Conservation (phyloP, 192 early-diverging fungal genomes). For the Chytriomyces confervae region DNA sequence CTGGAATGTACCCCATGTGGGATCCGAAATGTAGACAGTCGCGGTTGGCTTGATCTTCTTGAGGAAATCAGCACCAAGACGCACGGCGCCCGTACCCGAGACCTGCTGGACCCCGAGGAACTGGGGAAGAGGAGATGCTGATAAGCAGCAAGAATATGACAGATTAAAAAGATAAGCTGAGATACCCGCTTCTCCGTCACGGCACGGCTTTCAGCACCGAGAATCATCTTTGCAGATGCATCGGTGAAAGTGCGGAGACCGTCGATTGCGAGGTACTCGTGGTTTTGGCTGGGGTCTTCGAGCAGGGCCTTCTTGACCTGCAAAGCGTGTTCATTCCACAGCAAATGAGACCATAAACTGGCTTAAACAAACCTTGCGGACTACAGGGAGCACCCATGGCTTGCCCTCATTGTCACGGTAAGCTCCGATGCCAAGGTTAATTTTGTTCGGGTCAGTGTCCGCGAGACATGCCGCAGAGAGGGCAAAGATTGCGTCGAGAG, state of each 20-base stretch:
- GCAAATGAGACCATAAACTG: not conserved
- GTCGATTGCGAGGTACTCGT: slow-evolving; percentile 93
- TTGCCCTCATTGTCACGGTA: slow-evolving; percentile 91
- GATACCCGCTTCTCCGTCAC: slow-evolving; percentile 72
- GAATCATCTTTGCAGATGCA: slow-evolving; percentile 82
- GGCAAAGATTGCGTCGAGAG: slow-evolving; percentile 90
- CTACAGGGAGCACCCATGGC: slow-evolving; percentile 94
- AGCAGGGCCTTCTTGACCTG: slow-evolving; percentile 78
- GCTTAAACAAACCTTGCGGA: slow-evolving; percentile 71
- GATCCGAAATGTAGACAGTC: slow-evolving; percentile 87
- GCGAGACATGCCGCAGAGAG: slow-evolving; percentile 83
- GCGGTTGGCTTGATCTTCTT: slow-evolving; percentile 68
- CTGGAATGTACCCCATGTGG: slow-evolving; percentile 84
- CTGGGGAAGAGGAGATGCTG: slow-evolving; percentile 21
- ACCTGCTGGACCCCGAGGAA: slow-evolving; percentile 82
- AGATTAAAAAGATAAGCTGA: not conserved
- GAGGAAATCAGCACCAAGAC: slow-evolving; percentile 85
- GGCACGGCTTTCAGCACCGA: slow-evolving; percentile 77
- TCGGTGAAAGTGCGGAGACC: slow-evolving; percentile 79
- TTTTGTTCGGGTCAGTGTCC: slow-evolving; percentile 78
- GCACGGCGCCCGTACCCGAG: slow-evolving; percentile 93
- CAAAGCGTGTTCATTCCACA: not conserved
- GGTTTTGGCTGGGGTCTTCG: slow-evolving; percentile 74
- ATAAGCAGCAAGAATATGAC: not conserved
- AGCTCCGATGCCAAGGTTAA: slow-evolving; percentile 96